These are phyloP conservation scores for Rhodotorula sp. DNA, from an alignment of 1,284 basidiomycete species.

Conservation along the genomic window DNA sequence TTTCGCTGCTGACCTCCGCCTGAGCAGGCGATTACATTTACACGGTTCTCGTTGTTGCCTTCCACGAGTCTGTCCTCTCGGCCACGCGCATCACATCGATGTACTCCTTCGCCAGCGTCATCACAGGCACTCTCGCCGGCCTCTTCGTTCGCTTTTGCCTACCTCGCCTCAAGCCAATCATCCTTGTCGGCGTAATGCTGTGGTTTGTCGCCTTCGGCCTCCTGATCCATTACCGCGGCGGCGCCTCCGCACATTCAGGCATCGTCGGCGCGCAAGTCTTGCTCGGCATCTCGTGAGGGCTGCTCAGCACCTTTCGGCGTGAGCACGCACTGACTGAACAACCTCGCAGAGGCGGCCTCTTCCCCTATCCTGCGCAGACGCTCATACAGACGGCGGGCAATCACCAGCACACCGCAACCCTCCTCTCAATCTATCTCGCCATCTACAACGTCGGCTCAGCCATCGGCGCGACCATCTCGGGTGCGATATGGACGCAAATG, in stretches of 20 bases:
- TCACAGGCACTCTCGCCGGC: neutral
- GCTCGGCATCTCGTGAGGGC: slow-evolving; percentile 44
- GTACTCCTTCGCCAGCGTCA: slow-evolving; percentile 51
- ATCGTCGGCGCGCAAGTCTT: slow-evolving; percentile 51
- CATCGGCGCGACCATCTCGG: slow-evolving; percentile 49
- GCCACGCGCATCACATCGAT: slow-evolving; percentile 48
- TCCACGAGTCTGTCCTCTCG: slow-evolving; percentile 47
- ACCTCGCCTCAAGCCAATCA: slow-evolving; percentile 49
- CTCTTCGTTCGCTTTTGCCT: slow-evolving; percentile 2
- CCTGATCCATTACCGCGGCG: slow-evolving; percentile 51
- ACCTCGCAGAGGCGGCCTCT: slow-evolving; percentile 44
- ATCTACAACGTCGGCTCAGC: slow-evolving; percentile 46
- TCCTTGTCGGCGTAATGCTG: slow-evolving; percentile 47
- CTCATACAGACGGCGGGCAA: slow-evolving; percentile 49
- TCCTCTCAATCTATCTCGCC: slow-evolving; percentile 49
- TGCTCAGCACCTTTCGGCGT: neutral
- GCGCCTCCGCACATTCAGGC: slow-evolving; percentile 42
- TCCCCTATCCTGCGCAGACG: slow-evolving; percentile 51
- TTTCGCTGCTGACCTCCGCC: neutral
- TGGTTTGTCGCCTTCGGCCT: slow-evolving; percentile 52
- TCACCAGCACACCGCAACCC: slow-evolving; percentile 51
- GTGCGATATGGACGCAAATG: slow-evolving; percentile 52
- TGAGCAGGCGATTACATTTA: slow-evolving; percentile 38
- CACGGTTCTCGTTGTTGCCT: slow-evolving; percentile 49
- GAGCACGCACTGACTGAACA: neutral